Evolutionary conservation across 108 stramenopile species (phyloP).

Genomic region (Nitzschia sp.): DNA sequence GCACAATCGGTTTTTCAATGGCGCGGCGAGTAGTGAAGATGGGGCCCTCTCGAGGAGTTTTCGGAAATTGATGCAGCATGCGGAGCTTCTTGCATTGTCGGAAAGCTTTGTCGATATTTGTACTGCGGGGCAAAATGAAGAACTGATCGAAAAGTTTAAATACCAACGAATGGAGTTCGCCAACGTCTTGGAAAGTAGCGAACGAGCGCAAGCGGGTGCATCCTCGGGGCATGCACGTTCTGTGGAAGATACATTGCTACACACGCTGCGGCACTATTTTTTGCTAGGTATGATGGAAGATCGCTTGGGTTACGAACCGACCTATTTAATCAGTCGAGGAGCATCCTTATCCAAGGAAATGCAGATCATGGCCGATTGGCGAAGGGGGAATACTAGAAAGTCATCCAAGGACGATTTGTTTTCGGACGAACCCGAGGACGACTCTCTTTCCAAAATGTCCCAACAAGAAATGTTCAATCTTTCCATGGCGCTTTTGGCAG

Average conservation of each 20-base stretch:
- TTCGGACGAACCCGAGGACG: conserved; percentile 1
- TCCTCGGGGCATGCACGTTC: conserved; percentile 25
- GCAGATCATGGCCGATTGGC: conserved; percentile 56
- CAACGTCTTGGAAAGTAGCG: conserved; percentile 37
- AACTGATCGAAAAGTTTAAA: conserved; percentile 14
- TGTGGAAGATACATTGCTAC: conserved; percentile 41
- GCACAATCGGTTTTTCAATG: not conserved
- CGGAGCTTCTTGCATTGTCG: conserved; percentile 14
- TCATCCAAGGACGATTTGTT: not conserved
- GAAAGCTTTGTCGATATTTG: conserved; percentile 5
- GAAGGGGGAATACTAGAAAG: conserved; percentile 3
- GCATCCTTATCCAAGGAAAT: conserved; percentile 50
- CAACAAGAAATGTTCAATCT: conserved; percentile 23
- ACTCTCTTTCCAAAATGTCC: not conserved
- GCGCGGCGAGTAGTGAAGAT: conserved; percentile 1
- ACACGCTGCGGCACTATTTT: conserved; percentile 51
- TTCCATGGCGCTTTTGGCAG: conserved; percentile 68
- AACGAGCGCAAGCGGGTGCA: conserved; percentile 12
- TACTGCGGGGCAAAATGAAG: not conserved
- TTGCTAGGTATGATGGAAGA: conserved; percentile 52
- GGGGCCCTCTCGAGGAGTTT: conserved; percentile 7
- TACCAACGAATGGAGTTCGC: conserved; percentile 34
- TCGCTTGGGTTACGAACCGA: conserved; percentile 55
- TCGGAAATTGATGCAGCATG: conserved; percentile 39
- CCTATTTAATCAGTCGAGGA: conserved; percentile 52